These are phyloP conservation scores for Phlyctochytrium arcticum DNA, from an alignment of 192 early-diverging fungal species.

Conservation along the genomic window DNA sequence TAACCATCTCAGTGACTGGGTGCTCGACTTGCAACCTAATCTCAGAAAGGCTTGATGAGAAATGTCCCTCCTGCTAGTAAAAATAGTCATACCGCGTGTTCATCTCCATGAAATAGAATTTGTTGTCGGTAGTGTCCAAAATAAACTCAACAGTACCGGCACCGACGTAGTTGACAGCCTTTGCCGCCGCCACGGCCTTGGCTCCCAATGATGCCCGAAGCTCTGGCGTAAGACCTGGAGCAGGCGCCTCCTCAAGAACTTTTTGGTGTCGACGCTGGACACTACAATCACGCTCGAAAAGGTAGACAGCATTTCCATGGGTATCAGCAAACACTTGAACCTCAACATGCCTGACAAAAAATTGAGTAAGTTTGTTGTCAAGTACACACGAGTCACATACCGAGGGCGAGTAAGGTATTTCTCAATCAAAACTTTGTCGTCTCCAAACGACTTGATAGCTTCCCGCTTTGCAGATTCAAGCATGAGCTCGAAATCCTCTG, in stretches of 20 bases:
- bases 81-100: slow-evolving; percentile 61
- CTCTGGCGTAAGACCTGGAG: slow-evolving; percentile 72
- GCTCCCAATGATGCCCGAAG: slow-evolving; percentile 68
- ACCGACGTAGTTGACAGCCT: slow-evolving; percentile 88
- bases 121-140: slow-evolving; percentile 72
- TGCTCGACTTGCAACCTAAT: slow-evolving; percentile 62
- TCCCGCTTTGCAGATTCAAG: slow-evolving; percentile 80
- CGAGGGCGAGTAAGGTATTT: slow-evolving; percentile 84
- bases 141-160: slow-evolving; percentile 98
- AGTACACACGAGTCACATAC: slow-evolving; percentile 9
- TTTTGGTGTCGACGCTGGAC: slow-evolving; percentile 96
- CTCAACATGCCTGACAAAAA: slow-evolving; percentile 70
- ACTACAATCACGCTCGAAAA: slow-evolving; percentile 95
- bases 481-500: slow-evolving; percentile 77
- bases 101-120: slow-evolving; percentile 99
- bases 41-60: background rate
- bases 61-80: background rate
- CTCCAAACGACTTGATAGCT: slow-evolving; percentile 86
- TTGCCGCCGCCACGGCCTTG: slow-evolving; percentile 90
- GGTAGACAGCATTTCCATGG: slow-evolving; percentile 77
- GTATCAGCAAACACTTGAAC: slow-evolving; percentile 94
- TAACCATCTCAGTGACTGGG: slow-evolving; percentile 95
- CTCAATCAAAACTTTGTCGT: slow-evolving; percentile 85
- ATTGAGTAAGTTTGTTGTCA: background rate
- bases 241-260: slow-evolving; percentile 93